Evolutionary conservation across 768 basidiomycete species (phyloP).

Genomic region (Boletus sp.): DNA sequence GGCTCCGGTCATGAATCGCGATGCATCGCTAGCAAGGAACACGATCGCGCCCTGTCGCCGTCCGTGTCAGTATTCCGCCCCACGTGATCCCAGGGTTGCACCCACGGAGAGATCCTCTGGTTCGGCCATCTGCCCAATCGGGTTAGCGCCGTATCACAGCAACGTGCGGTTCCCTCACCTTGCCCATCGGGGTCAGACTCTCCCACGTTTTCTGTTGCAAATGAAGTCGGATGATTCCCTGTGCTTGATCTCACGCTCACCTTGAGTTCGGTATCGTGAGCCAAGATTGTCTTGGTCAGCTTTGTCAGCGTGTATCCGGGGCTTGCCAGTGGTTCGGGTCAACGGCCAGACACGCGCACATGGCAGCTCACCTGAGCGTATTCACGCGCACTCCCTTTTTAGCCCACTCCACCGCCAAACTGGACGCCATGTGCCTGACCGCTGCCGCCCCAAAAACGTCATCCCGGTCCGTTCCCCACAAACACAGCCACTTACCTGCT

Average conservation of each 20-base stretch:
- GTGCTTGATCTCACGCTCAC: slow-evolving; percentile 33
- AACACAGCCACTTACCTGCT: slow-evolving; percentile 51
- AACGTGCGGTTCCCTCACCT: slow-evolving; percentile 40
- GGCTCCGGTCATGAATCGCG: slow-evolving; percentile 84
- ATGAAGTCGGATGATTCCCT: background rate
- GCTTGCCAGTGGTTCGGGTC: slow-evolving; percentile 35
- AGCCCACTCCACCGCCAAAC: slow-evolving; percentile 95
- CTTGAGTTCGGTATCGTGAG: slow-evolving; percentile 71
- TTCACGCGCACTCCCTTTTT: slow-evolving; percentile 86
- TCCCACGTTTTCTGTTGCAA: slow-evolving; percentile 75
- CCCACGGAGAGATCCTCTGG: slow-evolving; percentile 85
- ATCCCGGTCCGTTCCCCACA: background rate
- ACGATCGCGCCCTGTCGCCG: slow-evolving; percentile 73
- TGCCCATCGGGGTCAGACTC: slow-evolving; percentile 79
- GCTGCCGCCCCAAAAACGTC: slow-evolving; percentile 40
- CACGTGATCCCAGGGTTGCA: slow-evolving; percentile 2
- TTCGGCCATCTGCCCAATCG: slow-evolving; percentile 68
- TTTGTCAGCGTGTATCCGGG: slow-evolving; percentile 95
- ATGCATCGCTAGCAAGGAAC: slow-evolving; percentile 87
- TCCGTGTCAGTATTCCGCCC: background rate
- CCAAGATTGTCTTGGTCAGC: slow-evolving; percentile 79
- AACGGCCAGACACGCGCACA: background rate
- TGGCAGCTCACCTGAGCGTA: slow-evolving; percentile 54
- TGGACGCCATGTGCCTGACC: slow-evolving; percentile 91
- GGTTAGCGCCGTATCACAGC: slow-evolving; percentile 18